phyloP scores from a whole-genome alignment of 176 grass and related monocot genomes.

The Oryza officinalis region DNA sequence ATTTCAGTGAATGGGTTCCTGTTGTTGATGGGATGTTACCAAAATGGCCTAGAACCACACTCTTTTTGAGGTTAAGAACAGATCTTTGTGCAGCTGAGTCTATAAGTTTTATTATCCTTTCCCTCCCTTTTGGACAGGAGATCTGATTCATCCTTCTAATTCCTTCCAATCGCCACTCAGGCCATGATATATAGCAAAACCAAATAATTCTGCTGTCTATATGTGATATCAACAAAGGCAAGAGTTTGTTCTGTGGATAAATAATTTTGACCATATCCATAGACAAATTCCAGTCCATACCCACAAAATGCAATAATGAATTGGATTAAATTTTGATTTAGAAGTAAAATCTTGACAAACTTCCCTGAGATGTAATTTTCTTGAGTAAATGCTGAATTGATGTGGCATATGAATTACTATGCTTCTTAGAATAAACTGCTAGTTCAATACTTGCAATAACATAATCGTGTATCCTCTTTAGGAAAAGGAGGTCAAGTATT shows the following conservation, averaged over 20 bases:
- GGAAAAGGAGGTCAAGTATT: background rate
- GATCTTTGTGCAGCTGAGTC: background rate
- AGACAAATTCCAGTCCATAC: background rate
- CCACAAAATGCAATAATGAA: background rate
- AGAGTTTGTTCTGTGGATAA: background rate
- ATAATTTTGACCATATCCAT: background rate
- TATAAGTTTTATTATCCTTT: background rate
- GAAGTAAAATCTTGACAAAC: background rate
- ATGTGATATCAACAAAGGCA: background rate
- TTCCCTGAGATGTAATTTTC: background rate
- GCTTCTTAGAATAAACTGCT: background rate
- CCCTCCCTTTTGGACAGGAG: background rate
- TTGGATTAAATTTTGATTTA: background rate
- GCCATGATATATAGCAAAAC: background rate
- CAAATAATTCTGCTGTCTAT: background rate
- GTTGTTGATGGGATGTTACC: background rate
- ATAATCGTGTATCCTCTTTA: background rate
- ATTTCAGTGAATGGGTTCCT: conserved; percentile 8
- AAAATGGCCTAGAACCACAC: background rate
- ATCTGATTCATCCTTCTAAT: background rate
- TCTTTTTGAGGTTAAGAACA: background rate
- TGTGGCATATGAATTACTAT: background rate
- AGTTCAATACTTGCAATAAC: background rate
- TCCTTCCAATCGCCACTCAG: background rate
- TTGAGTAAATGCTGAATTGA: background rate